A percentile compares a stretch with the other conserved stretches of the same genome.
These are phyloP conservation scores for Geopyxis carbonaria DNA, from an alignment of 495 filamentous ascomycete genomes.

Conservation along the genomic window DNA sequence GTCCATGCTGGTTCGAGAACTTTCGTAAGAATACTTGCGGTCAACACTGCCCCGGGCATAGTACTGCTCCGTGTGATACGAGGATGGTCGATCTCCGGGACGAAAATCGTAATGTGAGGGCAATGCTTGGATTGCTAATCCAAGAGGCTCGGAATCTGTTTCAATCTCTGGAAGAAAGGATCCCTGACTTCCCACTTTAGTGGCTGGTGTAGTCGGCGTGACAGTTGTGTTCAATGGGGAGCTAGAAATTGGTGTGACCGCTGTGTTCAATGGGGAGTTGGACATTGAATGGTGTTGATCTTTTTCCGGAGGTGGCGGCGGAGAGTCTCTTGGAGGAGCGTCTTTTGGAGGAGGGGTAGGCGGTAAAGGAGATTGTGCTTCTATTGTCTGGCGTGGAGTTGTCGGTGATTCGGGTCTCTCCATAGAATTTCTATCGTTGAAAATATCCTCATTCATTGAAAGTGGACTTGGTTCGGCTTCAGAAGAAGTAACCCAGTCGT, in stretches of 20 bases:
- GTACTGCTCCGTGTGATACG: conserved; percentile 5
- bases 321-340: too few species aligned
- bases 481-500: conserved; percentile 3
- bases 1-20: conserved; percentile 19
- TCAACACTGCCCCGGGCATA: conserved; percentile 1
- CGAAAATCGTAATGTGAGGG: conserved; percentile 10
- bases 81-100: background rate
- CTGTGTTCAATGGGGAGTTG: conserved; percentile 22
- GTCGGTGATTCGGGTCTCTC: conserved; percentile 20
- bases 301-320: conserved; percentile 15
- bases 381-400: conserved; percentile 22
- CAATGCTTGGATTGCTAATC: conserved; percentile 20
- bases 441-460: too few species aligned
- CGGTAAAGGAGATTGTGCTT: conserved; percentile 17
- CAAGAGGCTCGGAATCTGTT: conserved; percentile 23
- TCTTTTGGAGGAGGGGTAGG: conserved; percentile 25
- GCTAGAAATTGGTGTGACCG: too few species aligned
- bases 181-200: conserved; percentile 13
- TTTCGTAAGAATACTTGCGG: background rate
- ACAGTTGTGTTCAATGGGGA: conserved; percentile 13
- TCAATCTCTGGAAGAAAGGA: conserved; percentile 24
- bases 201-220: conserved; percentile 7
- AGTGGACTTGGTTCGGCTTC: background rate
- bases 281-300: conserved; percentile 10
- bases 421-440: conserved; percentile 3